A percentile compares a stretch with the other conserved stretches of the same genome.
Conservation (phyloP, 164 flowering plant genomes). For the Vitis riparia region DNA sequence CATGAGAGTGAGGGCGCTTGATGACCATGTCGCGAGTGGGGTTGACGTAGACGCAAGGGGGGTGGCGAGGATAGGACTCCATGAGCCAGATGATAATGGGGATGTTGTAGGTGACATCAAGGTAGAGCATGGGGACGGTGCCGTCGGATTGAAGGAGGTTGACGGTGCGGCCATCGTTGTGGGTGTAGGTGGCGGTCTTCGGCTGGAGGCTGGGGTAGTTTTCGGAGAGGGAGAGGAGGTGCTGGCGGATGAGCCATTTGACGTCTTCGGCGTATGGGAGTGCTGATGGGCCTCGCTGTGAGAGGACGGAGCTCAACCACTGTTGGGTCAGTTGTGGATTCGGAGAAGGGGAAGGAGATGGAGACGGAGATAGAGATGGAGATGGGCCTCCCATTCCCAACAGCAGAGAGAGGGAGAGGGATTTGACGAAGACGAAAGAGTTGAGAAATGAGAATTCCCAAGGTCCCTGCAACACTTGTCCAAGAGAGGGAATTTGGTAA, state of each 20-base stretch:
- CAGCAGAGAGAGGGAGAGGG: no score
- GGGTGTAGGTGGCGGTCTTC: slow-evolving; percentile 75
- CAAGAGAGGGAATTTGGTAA: no score
- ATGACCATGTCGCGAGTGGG: slow-evolving; percentile 94
- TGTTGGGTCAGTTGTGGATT: slow-evolving; percentile 50
- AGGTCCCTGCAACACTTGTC: no score
- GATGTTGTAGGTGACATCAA: slow-evolving; percentile 74
- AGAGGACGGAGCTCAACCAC: slow-evolving; percentile 74
- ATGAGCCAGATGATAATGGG: slow-evolving; percentile 80
- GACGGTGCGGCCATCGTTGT: slow-evolving; percentile 85
- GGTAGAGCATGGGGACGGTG: slow-evolving; percentile 73
- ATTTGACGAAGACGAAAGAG: no score
- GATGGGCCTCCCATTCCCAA: no score
- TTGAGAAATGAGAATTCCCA: no score
- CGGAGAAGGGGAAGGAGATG: slow-evolving; percentile 11
- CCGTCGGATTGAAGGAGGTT: slow-evolving; percentile 89
- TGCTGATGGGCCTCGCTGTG: slow-evolving; percentile 82
- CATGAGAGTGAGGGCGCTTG: slow-evolving; percentile 73
- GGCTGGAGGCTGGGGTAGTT: slow-evolving; percentile 65
- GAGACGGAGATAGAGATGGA: no score
- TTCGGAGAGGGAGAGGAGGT: slow-evolving; percentile 56
- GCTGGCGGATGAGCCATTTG: slow-evolving; percentile 87
- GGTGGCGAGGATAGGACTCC: slow-evolving; percentile 84
- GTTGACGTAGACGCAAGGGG: slow-evolving; percentile 72
- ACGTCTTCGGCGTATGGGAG: slow-evolving; percentile 80